These are phyloP conservation scores for Trichosporon inkin DNA, from an alignment of 1,284 basidiomycete genomes.

Conservation along the genomic window DNA sequence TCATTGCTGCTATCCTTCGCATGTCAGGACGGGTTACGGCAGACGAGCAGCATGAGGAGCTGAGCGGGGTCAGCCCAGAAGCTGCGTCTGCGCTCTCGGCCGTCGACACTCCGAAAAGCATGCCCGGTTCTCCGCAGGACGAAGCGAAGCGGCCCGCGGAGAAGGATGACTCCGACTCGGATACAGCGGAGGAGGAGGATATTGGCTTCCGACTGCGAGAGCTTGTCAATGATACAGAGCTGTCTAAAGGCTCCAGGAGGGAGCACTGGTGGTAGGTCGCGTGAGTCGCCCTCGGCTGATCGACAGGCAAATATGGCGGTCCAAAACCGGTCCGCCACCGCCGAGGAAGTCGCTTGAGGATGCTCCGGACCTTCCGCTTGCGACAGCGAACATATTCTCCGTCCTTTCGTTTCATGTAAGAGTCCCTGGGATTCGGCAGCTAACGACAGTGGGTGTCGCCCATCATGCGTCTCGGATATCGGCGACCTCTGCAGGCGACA, in stretches of 20 bases:
- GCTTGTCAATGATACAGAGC: conserved; percentile 19
- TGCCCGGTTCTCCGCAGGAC: background rate
- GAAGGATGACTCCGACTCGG: conserved; percentile 8
- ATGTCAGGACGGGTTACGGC: background rate
- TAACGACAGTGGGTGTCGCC: conserved; percentile 54
- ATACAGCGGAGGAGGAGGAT: conserved; percentile 11
- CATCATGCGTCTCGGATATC: conserved; percentile 62
- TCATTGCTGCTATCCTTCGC: too few relatives aligned
- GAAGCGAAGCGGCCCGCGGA: background rate
- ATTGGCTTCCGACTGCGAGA: conserved; percentile 26
- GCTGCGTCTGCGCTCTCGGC: background rate
- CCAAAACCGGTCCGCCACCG: conserved; percentile 55
- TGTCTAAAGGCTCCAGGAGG: conserved; percentile 33
- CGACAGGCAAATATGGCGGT: conserved; percentile 53
- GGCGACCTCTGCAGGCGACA: conserved; percentile 65
- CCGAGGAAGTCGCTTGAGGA: conserved; percentile 59
- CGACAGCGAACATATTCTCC: conserved; percentile 58
- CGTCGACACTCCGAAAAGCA: background rate
- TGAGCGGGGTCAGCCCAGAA: background rate
- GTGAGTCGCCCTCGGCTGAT: background rate
- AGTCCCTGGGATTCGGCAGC: background rate
- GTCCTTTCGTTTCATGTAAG: conserved; percentile 57
- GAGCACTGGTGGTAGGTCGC: conserved; percentile 40
- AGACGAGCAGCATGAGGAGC: background rate
- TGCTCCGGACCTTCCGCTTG: conserved; percentile 61